Percentiles rank a stretch among this genome's conserved stretches.
These are phyloP conservation scores for Raddia distichophylla DNA, from an alignment of 176 grass and related monocot species.

Conservation along the genomic window DNA sequence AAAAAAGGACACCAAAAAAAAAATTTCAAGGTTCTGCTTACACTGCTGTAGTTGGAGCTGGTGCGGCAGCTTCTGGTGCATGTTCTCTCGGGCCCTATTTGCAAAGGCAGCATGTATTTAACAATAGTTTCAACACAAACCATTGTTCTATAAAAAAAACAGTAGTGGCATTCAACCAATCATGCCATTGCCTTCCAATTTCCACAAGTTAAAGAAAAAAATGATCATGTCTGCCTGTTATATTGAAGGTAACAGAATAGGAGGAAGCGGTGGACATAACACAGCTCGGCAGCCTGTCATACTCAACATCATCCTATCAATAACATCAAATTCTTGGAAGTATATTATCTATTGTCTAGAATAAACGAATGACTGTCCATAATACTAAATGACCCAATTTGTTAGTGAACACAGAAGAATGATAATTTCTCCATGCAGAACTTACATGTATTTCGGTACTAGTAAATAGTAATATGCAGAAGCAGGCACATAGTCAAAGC, in stretches of 20 bases:
- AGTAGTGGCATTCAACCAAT: background rate
- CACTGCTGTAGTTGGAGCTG: slow-evolving; percentile 2
- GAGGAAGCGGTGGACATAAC: background rate
- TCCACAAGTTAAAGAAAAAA: too few species aligned
- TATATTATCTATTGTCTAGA: background rate
- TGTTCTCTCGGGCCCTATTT: slow-evolving; percentile 31
- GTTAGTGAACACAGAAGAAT: background rate
- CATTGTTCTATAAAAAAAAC: background rate
- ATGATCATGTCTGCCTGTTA: background rate
- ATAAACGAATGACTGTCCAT: background rate
- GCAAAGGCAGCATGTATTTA: background rate
- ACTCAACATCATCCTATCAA: background rate
- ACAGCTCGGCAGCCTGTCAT: background rate
- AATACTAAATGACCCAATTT: background rate
- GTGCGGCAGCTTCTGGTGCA: background rate
- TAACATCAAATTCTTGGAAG: background rate
- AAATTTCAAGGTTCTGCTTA: background rate
- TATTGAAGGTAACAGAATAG: too few species aligned
- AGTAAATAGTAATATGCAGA: background rate
- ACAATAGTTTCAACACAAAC: background rate
- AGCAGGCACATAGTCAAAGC: background rate
- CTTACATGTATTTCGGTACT: too few species aligned
- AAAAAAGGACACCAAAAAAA: background rate
- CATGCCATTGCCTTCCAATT: too few species aligned
- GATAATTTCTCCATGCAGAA: background rate